Conservation (phyloP, 768 basidiomycete genomes). For the Stropharia rugosoannulata region DNA sequence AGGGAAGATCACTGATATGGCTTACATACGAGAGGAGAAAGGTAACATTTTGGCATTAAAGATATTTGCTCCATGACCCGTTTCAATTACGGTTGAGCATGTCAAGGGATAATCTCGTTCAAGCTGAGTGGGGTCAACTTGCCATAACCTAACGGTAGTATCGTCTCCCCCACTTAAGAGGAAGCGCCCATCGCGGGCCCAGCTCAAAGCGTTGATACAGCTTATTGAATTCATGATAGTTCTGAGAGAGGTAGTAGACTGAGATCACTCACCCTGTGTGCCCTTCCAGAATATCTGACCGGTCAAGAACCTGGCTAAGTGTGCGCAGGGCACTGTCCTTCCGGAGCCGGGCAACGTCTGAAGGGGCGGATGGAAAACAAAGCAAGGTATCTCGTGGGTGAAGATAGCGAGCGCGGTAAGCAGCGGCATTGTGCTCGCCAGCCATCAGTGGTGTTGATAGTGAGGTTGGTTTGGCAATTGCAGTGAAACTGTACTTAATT, state of each 20-base stretch:
- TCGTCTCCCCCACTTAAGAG: constrained; percentile 76
- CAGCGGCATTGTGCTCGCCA: background rate
- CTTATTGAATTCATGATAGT: background rate
- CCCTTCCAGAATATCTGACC: constrained; percentile 75
- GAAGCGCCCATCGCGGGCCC: constrained; percentile 65
- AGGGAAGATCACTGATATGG: background rate
- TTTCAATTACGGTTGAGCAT: constrained; percentile 67
- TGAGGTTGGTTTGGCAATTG: too few relatives aligned
- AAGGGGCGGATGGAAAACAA: constrained; percentile 17
- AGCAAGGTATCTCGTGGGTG: background rate
- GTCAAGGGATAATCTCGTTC: constrained; percentile 59
- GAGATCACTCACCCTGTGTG: constrained; percentile 62
- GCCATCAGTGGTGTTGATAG: too few relatives aligned
- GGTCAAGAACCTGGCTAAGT: constrained; percentile 43
- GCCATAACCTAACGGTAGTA: constrained; percentile 79
- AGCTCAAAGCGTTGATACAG: constrained; percentile 77
- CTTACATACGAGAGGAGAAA: constrained; percentile 74
- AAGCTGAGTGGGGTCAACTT: constrained; percentile 48
- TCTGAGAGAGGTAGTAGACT: too few relatives aligned
- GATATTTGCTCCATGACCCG: constrained; percentile 82
- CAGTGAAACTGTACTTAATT: too few relatives aligned
- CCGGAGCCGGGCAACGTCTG: constrained; percentile 24
- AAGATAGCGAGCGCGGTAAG: background rate
- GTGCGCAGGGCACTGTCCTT: constrained; percentile 23
- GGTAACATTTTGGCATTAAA: constrained; percentile 85